Percentiles rank a stretch among this genome's conserved stretches.
These are phyloP conservation scores for Emergomyces orientalis DNA, from an alignment of 2,329 filamentous ascomycete genomes.

Conservation along the genomic window DNA sequence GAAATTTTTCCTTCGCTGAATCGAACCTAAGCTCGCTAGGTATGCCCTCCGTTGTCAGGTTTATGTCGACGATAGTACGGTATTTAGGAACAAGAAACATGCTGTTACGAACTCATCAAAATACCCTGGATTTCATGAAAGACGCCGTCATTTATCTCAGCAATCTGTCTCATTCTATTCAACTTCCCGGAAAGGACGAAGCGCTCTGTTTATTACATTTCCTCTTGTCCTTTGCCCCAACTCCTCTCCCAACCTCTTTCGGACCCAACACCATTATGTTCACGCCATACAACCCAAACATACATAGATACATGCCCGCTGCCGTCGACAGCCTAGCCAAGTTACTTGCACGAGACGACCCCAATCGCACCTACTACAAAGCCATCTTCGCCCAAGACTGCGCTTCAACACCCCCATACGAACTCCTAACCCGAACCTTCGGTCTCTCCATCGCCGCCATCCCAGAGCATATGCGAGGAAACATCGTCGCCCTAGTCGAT, in stretches of 20 bases:
- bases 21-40: conserved; percentile 68
- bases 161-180: conserved; percentile 71
- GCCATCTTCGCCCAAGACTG: conserved; percentile 65
- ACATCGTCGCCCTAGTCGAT: conserved; percentile 61
- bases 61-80: conserved; percentile 72
- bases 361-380: conserved; percentile 78
- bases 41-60: conserved; percentile 67
- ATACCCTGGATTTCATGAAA: conserved; percentile 95
- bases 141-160: conserved; percentile 82
- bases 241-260: conserved; percentile 53
- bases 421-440: conserved; percentile 79
- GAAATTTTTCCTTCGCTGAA: conserved; percentile 81
- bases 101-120: conserved; percentile 69
- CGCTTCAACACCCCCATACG: conserved; percentile 53
- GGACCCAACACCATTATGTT: conserved; percentile 59
- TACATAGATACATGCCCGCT: conserved; percentile 80
- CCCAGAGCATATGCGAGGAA: conserved; percentile 59
- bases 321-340: conserved; percentile 89
- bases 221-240: conserved; percentile 78
- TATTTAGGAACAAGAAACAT: conserved; percentile 83
- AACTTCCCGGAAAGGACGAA: conserved; percentile 78
- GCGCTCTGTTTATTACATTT: conserved; percentile 80
- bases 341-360: conserved; percentile 82
- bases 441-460: conserved; percentile 76
- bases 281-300: conserved; percentile 64